Evolutionary conservation across 1,139 yeast species (phyloP).

Genomic region (Eremothecium coryli): DNA sequence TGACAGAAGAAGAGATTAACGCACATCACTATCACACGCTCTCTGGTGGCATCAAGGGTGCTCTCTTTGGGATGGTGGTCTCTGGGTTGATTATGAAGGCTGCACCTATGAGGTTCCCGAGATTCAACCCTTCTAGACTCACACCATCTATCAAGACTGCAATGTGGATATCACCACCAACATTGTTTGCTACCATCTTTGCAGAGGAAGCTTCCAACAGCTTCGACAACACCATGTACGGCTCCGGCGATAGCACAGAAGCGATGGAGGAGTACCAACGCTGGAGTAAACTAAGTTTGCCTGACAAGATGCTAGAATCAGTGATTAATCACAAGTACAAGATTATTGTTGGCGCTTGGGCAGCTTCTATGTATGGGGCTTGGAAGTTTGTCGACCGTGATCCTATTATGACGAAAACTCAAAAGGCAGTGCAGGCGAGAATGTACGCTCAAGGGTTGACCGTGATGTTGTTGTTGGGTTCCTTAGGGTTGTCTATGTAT

Average conservation of each 20-base stretch:
- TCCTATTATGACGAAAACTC: constrained; percentile 66
- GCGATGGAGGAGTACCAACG: constrained; percentile 41
- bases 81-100: constrained; percentile 42
- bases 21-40: constrained; percentile 53
- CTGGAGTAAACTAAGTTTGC: constrained; percentile 41
- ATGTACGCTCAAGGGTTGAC: constrained; percentile 87
- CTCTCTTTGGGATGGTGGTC: constrained; percentile 43
- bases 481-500: constrained; percentile 53
- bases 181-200: constrained; percentile 42
- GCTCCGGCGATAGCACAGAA: constrained; percentile 31
- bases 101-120: constrained; percentile 37
- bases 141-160: constrained; percentile 52
- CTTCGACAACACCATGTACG: constrained; percentile 45
- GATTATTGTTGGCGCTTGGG: constrained; percentile 75
- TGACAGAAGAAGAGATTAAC: constrained; percentile 53
- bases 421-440: constrained; percentile 87
- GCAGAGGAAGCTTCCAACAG: constrained; percentile 53
- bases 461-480: constrained; percentile 52
- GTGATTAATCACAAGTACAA: constrained; percentile 60
- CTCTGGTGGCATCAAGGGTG: constrained; percentile 57
- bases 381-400: constrained; percentile 72
- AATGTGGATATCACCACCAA: constrained; percentile 51
- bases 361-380: constrained; percentile 74
- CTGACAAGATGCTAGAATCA: constrained; percentile 40
- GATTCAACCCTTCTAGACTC: constrained; percentile 32